Base-by-base conservation (phyloP, 768 basidiomycete species). In the Nidularia pulvinata region DNA sequence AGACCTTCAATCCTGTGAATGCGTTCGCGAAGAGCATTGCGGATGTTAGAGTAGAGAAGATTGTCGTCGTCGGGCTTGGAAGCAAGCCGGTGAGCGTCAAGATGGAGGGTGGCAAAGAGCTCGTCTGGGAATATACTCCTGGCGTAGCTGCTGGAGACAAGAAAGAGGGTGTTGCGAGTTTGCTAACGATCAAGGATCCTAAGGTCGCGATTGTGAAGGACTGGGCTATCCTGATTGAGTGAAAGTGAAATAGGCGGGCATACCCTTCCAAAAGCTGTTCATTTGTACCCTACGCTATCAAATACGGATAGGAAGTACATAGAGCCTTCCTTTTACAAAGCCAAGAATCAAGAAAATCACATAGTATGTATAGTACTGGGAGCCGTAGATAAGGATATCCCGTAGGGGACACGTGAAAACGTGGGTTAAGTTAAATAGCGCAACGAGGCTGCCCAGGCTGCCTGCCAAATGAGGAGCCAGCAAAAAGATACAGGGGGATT, bases 151-250 rank as follows among this genome's bases (percentile, higher is more conserved):
- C 85, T 16, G 67, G 65, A 14, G 82, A 79, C 3, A 83, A 78
- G 59, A 83, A 80, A 66, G 88, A 85, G 57, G 88, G 83, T 3
- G 59, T 44, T n/a, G 84, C 91, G 22, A 88, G 87, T 61, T 68
- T 84, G 52, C 72, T 98, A 54, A 74, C 77, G 1, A 82, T 99
- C 68, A 91, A 88, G 71, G 88, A 93, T 65, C 91, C 91, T 2
- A 81, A 68, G 53, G 78, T 84, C 9, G 63, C 67, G 42, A 69
- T 91, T 49, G 71, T 77, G 32, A 69, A 75, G 42, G 86, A 91
- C 63, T 93, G 91, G 91, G 71, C 72, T 46, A 79, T 93, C 44
- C 52, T 65, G n/a, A 59, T 72, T 46, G 62, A 64, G 32, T 71
- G 63, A 46, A 19, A 37, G 42, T 22, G 19, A 33, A 33, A 39